Evolutionary conservation across 768 basidiomycete genomes (phyloP).

Genomic region (Favolaschia claudopus): DNA sequence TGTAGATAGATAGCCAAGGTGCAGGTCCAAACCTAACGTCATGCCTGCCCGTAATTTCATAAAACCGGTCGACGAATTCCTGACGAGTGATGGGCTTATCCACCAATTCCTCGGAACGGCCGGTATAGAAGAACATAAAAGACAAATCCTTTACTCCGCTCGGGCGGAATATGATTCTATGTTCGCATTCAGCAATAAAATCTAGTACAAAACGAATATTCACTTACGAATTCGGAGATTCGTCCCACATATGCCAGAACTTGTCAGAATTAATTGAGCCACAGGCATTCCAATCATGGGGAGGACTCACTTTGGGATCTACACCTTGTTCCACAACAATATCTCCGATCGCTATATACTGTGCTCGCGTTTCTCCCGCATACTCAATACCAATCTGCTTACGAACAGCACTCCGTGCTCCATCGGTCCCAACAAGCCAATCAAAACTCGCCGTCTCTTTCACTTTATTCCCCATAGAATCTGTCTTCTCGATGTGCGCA

Average conservation of each 20-base stretch:
- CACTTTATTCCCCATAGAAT: slow-evolving; percentile 26
- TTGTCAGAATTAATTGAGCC: no score
- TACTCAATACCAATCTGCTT: slow-evolving; percentile 50
- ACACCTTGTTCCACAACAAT: slow-evolving; percentile 42
- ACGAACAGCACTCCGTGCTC: slow-evolving; percentile 46
- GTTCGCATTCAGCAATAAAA: background rate
- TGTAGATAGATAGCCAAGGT: slow-evolving; percentile 34
- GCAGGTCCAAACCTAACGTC: slow-evolving; percentile 41
- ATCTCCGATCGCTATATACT: slow-evolving; percentile 44
- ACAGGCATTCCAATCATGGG: background rate
- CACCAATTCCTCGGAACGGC: slow-evolving; percentile 2
- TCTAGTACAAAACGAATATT: background rate
- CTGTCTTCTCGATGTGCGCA: slow-evolving; percentile 32
- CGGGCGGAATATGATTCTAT: background rate
- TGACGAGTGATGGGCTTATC: slow-evolving; percentile 26
- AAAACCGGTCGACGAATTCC: slow-evolving; percentile 38
- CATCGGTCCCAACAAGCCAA: slow-evolving; percentile 52
- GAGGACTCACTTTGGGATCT: slow-evolving; percentile 33
- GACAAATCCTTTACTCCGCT: background rate
- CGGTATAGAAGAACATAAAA: slow-evolving; percentile 11
- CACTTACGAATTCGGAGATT: slow-evolving; percentile 19
- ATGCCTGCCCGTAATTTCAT: slow-evolving; percentile 31
- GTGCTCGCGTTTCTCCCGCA: slow-evolving; percentile 45
- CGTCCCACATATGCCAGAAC: slow-evolving; percentile 34
- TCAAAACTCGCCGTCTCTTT: slow-evolving; percentile 37